Conservation (phyloP, 139 green algal genomes). For the Chlamydomonas sp. region DNA sequence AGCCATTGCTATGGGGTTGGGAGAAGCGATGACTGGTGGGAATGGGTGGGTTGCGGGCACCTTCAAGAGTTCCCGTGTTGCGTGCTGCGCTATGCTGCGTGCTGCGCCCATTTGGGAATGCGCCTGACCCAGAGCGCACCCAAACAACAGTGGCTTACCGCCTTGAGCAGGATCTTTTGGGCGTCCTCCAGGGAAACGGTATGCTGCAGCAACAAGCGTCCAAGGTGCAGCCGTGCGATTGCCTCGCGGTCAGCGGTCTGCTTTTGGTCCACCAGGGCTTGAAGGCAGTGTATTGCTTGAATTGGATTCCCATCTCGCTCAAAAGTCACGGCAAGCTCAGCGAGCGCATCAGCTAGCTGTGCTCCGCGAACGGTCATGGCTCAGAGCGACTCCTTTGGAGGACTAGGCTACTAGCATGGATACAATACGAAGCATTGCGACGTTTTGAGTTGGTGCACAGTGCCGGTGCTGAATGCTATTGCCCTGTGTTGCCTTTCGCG, state of each 20-base stretch:
- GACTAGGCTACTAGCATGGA: too few relatives aligned
- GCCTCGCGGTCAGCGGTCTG: slow-evolving; percentile 42
- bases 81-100: too few relatives aligned
- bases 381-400: too few relatives aligned
- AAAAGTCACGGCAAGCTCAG: background rate
- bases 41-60: background rate
- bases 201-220: slow-evolving; percentile 43
- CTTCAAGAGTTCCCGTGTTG: too few relatives aligned
- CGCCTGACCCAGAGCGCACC: background rate
- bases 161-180: slow-evolving; percentile 39
- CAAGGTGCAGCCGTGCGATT: slow-evolving; percentile 26
- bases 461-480: too few relatives aligned
- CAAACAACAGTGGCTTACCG: slow-evolving; percentile 8
- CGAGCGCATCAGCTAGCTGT: slow-evolving; percentile 6
- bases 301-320: slow-evolving; percentile 26
- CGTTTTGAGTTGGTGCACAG: too few relatives aligned
- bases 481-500: too few relatives aligned
- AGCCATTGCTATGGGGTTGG: slow-evolving; percentile 27
- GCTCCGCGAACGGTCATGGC: too few relatives aligned
- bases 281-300: slow-evolving; percentile 46
- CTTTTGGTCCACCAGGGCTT: slow-evolving; percentile 22
- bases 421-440: too few relatives aligned
- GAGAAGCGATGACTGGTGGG: background rate
- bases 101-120: too few relatives aligned
- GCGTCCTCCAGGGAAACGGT: slow-evolving; percentile 42